phyloP scores from a whole-genome alignment of 148 eudicot species.

The Vaccinium macrocarpon region DNA sequence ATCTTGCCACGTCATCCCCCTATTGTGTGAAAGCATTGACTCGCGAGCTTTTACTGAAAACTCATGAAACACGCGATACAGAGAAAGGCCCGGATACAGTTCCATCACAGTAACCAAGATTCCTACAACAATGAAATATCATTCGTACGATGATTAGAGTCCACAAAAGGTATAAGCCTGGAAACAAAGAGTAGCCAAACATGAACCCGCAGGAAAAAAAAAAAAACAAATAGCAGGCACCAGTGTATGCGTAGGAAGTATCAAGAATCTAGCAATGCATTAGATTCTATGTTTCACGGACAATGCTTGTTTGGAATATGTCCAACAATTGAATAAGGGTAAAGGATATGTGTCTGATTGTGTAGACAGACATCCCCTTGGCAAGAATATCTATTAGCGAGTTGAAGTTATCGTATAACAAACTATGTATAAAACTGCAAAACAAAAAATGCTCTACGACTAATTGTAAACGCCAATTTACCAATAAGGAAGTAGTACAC shows the following conservation, averaged over 20 bases:
- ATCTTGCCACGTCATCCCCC: conserved; percentile 80
- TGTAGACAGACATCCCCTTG: neutral
- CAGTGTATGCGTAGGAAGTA: neutral
- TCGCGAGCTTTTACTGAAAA: conserved; percentile 56
- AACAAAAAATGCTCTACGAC: neutral
- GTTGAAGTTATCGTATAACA: neutral
- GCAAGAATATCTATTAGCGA: neutral
- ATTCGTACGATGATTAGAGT: conserved; percentile 11
- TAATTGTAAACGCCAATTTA: neutral
- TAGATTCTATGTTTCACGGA: neutral
- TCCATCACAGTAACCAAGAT: conserved; percentile 76
- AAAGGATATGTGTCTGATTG: neutral
- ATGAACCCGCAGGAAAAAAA: no score
- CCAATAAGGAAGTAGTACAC: neutral
- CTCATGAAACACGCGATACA: conserved; percentile 74
- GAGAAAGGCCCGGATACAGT: conserved; percentile 77
- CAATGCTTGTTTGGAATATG: neutral
- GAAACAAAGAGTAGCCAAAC: neutral
- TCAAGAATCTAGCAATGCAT: no score
- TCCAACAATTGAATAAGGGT: no score
- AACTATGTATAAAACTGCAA: no score
- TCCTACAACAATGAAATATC: conserved; percentile 33
- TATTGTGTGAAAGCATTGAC: conserved; percentile 41
- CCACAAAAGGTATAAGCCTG: neutral
- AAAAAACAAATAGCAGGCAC: neutral